phyloP scores from a whole-genome alignment of 768 basidiomycete species.

The Podaxis sp. region DNA sequence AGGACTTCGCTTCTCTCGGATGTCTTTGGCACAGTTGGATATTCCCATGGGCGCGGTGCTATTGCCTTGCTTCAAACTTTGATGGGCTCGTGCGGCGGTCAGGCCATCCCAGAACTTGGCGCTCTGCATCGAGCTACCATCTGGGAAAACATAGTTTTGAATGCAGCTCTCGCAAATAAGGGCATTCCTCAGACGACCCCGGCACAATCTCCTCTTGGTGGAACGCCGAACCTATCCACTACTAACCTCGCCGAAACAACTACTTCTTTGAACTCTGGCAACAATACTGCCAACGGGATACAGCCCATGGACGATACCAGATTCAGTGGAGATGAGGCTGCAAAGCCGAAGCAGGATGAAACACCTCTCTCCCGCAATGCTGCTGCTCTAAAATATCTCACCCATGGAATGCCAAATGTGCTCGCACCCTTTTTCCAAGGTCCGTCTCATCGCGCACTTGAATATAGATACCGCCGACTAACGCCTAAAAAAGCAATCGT shows the following conservation, averaged over 20 bases:
- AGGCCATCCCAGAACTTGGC: slow-evolving; percentile 73
- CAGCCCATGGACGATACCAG: slow-evolving; percentile 12
- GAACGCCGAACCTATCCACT: slow-evolving; percentile 44
- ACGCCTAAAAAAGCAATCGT: slow-evolving; percentile 60
- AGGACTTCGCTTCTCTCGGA: slow-evolving; percentile 84
- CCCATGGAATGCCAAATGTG: slow-evolving; percentile 72
- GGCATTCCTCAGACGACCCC: slow-evolving; percentile 52
- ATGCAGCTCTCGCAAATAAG: slow-evolving; percentile 51
- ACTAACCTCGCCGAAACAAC: slow-evolving; percentile 38
- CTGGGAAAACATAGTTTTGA: slow-evolving; percentile 86
- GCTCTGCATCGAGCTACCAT: slow-evolving; percentile 77
- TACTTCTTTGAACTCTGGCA: slow-evolving; percentile 8
- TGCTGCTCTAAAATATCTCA: slow-evolving; percentile 75
- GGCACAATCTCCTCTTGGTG: slow-evolving; percentile 44
- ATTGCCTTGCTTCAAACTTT: slow-evolving; percentile 74
- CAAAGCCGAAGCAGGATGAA: slow-evolving; percentile 31
- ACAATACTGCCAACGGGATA: slow-evolving; percentile 31
- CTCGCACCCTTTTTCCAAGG: slow-evolving; percentile 88
- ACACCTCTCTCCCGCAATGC: slow-evolving; percentile 63
- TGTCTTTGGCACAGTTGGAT: slow-evolving; percentile 81
- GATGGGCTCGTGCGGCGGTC: slow-evolving; percentile 59
- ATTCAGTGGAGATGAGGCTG: slow-evolving; percentile 12
- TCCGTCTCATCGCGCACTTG: slow-evolving; percentile 30
- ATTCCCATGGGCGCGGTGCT: slow-evolving; percentile 76
- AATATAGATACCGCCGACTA: not conserved